Conservation (phyloP, 768 basidiomycete species). For the Kockovaella imperatae region DNA sequence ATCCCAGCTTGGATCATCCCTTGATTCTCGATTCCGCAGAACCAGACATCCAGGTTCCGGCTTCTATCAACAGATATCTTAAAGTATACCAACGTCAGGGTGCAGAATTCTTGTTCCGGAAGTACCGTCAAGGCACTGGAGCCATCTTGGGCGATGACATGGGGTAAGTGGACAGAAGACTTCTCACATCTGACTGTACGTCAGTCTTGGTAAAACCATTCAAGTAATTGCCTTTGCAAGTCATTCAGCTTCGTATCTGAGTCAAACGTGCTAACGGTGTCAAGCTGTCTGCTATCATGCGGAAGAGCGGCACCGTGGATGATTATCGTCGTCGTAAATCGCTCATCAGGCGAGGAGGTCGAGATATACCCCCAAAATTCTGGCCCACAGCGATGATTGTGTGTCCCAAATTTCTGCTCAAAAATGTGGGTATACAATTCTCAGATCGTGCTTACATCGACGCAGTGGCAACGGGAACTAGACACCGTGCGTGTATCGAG, state of each 20-base stretch:
- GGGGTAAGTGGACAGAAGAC: constrained; percentile 59
- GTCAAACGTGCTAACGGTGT: constrained; percentile 53
- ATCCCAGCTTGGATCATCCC: too few relatives aligned
- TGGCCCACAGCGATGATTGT: constrained; percentile 57
- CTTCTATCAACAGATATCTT: constrained; percentile 69
- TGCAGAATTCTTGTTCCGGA: constrained; percentile 67
- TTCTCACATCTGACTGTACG: background rate
- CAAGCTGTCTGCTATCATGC: constrained; percentile 81
- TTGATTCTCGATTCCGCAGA: constrained; percentile 17
- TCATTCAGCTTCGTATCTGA: background rate
- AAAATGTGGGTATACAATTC: constrained; percentile 49
- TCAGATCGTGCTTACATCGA: background rate
- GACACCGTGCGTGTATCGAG: constrained; percentile 55
- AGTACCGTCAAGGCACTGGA: constrained; percentile 61
- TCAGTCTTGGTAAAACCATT: constrained; percentile 73
- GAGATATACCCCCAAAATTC: constrained; percentile 15
- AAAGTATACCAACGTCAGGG: constrained; percentile 87
- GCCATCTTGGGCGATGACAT: constrained; percentile 92
- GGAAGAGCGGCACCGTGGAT: constrained; percentile 58
- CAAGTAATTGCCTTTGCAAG: constrained; percentile 52
- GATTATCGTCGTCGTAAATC: constrained; percentile 63
- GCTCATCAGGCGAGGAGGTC: constrained; percentile 53
- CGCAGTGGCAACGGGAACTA: constrained; percentile 75
- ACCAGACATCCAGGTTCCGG: constrained; percentile 35
- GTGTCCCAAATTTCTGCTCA: constrained; percentile 72